Evolutionary conservation across 495 filamentous ascomycete genomes (phyloP).

Genomic region (Cairneyella variabilis): DNA sequence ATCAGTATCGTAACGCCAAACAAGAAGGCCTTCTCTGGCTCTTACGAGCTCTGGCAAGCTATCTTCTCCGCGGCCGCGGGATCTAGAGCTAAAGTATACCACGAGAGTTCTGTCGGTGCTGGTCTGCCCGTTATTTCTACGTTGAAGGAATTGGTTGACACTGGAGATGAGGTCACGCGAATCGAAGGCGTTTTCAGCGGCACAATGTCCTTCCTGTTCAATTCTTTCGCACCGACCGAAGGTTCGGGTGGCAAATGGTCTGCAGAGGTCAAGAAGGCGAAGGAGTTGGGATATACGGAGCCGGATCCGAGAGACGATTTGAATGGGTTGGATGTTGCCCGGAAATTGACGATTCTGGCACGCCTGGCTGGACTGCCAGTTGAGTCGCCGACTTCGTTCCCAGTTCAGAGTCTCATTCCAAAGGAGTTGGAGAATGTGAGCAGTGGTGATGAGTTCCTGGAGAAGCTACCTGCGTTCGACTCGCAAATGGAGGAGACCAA

Average conservation of each 20-base stretch:
- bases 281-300: constrained; percentile 94
- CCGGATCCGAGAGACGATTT: constrained; percentile 94
- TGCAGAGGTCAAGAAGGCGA: constrained; percentile 81
- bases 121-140: constrained; percentile 90
- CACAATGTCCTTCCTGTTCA: constrained; percentile 95
- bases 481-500: constrained; percentile 78
- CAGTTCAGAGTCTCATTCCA: constrained; percentile 88
- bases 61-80: constrained; percentile 66
- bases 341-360: constrained; percentile 94
- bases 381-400: constrained; percentile 75
- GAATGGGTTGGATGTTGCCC: constrained; percentile 92
- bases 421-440: constrained; percentile 68
- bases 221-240: constrained; percentile 79
- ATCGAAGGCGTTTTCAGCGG: constrained; percentile 97
- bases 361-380: constrained; percentile 75
- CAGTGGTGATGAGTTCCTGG: constrained; percentile 79
- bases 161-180: constrained; percentile 79
- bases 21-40: constrained; percentile 91
- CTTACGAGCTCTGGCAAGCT: constrained; percentile 70
- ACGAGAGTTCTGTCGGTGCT: constrained; percentile 90
- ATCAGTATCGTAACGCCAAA: constrained; percentile 93
- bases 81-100: constrained; percentile 75
- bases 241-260: constrained; percentile 74
- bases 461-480: constrained; percentile 72
- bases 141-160: constrained; percentile 81